Evolutionary conservation across 2,329 filamentous ascomycete species (phyloP).

Genomic region (Claviceps paspali): DNA sequence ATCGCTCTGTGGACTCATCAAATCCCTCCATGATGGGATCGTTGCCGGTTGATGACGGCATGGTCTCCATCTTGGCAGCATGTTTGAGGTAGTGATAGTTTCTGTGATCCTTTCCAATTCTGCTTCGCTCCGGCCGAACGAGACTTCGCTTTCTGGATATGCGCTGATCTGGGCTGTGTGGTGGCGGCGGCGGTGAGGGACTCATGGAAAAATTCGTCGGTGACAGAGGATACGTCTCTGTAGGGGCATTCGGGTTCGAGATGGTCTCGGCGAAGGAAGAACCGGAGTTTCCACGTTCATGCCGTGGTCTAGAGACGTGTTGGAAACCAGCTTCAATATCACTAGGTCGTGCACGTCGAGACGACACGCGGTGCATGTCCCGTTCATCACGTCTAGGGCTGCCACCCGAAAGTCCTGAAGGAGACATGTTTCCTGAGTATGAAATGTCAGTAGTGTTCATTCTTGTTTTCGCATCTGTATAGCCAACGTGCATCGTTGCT

Average conservation of each 20-base stretch:
- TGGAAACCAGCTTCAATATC: conserved; percentile 55
- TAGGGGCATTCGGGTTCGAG: conserved; percentile 35
- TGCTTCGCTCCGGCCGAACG: conserved; percentile 74
- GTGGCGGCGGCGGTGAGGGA: conserved; percentile 9
- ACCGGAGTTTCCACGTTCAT: conserved; percentile 41
- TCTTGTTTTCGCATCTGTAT: background rate
- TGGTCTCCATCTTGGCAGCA: conserved; percentile 79
- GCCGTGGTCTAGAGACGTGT: conserved; percentile 23
- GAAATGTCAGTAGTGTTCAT: conserved; percentile 8
- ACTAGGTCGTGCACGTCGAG: conserved; percentile 47
- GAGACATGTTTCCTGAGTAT: conserved; percentile 35
- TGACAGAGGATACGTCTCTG: conserved; percentile 40
- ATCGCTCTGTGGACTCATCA: conserved; percentile 45
- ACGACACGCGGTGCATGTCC: conserved; percentile 50
- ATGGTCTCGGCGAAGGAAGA: conserved; percentile 45
- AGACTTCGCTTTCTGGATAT: conserved; percentile 68
- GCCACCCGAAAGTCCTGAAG: conserved; percentile 49
- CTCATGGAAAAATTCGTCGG: conserved; percentile 23
- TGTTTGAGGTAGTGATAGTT: conserved; percentile 95
- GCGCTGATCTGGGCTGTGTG: conserved; percentile 16
- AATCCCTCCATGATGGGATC: conserved; percentile 74
- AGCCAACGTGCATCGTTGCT: too few species aligned
- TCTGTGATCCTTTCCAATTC: conserved; percentile 73
- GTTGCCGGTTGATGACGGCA: conserved; percentile 84
- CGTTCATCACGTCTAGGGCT: conserved; percentile 45